Evolutionary conservation across 2,329 filamentous ascomycete species (phyloP), one percentile per base, ranked within the genome.

Genomic region (Claviceps capensis): DNA sequence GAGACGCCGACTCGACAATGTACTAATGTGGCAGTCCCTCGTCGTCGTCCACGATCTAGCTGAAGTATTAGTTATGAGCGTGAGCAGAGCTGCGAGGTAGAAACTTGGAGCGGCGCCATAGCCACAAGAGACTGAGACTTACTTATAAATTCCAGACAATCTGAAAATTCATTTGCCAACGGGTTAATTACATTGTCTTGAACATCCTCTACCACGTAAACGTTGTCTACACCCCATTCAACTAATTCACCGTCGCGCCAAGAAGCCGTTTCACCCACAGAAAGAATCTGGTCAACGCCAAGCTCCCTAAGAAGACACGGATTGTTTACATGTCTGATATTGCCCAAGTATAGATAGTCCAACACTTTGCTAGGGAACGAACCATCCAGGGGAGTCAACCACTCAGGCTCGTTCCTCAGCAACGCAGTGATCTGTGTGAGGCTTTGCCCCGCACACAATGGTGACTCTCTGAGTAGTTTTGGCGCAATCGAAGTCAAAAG

Each of bases 111-210:
- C 17, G 14, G 45, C 8, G 17, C 34, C 17, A n/a, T n/a, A 30
- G 34, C 19, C 13, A 36, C 47, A 22, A 22, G 42, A 26, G 42
- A 26, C 30, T 44, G 43, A 7, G 14, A 19, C 45, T 52, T 72
- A 96, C 91, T 85, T 65, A 98, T 95, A 61, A 97, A 98, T 30
- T 86, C 81, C 46, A 98, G 74, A 63, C 91, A 97, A 41, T 84
- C 77, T 59, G 82, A 78, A 67, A 97, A 95, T 58, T 96, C 86
- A 37, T 85, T 79, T 36, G 83, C 94, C 60, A 98, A 70, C 4
- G 90, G 85, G 67, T 98, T 93, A 55, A 97, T 93, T 4, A 93
- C 93, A 62, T 98, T 98, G 63, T 98, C 93, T 64, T 97, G 93
- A 5, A 98, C 88, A 14, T 85, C 80, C 62, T 91, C 83, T 37